phyloP scores from a whole-genome alignment of 2,329 filamentous ascomycete genomes.

The Aspergillus sp. region DNA sequence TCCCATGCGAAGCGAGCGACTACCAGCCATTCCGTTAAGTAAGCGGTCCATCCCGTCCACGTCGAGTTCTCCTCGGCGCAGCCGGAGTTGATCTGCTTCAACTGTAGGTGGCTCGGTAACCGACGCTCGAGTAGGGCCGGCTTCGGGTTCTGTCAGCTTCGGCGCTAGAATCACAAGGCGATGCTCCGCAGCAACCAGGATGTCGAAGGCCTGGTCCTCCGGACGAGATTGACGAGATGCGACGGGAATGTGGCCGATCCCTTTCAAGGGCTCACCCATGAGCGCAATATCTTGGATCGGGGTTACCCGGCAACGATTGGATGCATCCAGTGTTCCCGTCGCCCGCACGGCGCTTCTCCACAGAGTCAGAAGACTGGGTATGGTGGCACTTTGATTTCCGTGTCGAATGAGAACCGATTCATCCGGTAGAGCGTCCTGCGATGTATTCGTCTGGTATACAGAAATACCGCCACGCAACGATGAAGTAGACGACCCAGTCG shows the following conservation, averaged over 20 bases:
- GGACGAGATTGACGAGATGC: constrained; percentile 24
- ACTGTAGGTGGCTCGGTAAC: constrained; percentile 19
- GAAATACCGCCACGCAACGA: constrained; percentile 43
- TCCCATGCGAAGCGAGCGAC: constrained; percentile 31
- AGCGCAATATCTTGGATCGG: constrained; percentile 40
- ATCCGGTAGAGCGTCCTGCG: constrained; percentile 38
- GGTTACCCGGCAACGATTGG: constrained; percentile 39
- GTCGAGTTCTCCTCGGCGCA: constrained; percentile 46
- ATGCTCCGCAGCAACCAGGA: constrained; percentile 43
- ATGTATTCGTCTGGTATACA: constrained; percentile 38
- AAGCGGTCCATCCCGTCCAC: constrained; percentile 50
- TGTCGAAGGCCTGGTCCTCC: constrained; percentile 32
- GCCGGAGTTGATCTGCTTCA: constrained; percentile 42
- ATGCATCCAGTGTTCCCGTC: constrained; percentile 41
- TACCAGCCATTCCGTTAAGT: constrained; percentile 43
- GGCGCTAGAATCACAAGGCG: constrained; percentile 40
- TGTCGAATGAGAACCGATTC: constrained; percentile 48
- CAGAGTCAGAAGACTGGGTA: constrained; percentile 45
- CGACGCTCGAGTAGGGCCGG: constrained; percentile 11
- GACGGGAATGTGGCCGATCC: constrained; percentile 38
- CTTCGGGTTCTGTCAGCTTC: constrained; percentile 27
- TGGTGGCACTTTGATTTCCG: constrained; percentile 40
- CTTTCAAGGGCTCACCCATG: constrained; percentile 42
- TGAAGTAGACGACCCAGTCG: constrained; percentile 26
- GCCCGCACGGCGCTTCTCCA: constrained; percentile 44